Base-by-base conservation (phyloP, 176 grass and related monocot species). In the Phoenix dactylifera region DNA sequence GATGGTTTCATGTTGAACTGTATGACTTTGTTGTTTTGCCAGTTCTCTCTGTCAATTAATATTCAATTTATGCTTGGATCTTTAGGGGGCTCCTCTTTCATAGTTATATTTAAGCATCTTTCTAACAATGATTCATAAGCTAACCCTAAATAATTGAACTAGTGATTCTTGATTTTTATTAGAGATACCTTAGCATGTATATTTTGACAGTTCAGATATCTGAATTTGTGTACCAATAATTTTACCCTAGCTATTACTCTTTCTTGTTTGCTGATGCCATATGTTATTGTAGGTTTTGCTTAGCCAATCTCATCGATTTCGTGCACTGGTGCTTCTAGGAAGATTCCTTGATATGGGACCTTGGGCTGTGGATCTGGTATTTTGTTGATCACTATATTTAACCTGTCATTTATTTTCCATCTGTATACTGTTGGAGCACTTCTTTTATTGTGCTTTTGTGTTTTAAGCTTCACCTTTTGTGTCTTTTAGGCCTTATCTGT, bases 271-370 rank as follows among this genome's bases (percentile, higher is more conserved):
- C 57, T 57, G 9, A 66, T 12, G 16, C 55, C 35, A 44, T 12
- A 44, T 44, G 12, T 80, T 62, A 74, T 68, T 76, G 56, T 61
- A 98, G 93, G 93, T 98, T 75, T 71, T 98, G 57, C 81, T 92
- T 53, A 98, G 93, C 67, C 93, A 98, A 55, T 92, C 87, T 26
- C 93, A 98, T 83, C 86, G 93, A 73, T 91, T 98, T 69, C 82
- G 81, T 69, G 93, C 93, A 0, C 77, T 98, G 74, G 93, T 98
- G 62, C 87, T 98, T 53, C 88, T 98, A 16, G 93, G 93, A 83
- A 98, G 84, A 83, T 98, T 98, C 71, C 84, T 98, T 78, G 93
- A 98, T 72, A 98, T 98, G 93, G 93, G 93, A 65, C 79, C 93
- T 58, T 98, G 93, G 93, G 93, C 93, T 23, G 93, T 98, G 59